These are phyloP conservation scores for Arthrocladium fulminans DNA, from an alignment of 2,329 filamentous ascomycete genomes.

Conservation along the genomic window DNA sequence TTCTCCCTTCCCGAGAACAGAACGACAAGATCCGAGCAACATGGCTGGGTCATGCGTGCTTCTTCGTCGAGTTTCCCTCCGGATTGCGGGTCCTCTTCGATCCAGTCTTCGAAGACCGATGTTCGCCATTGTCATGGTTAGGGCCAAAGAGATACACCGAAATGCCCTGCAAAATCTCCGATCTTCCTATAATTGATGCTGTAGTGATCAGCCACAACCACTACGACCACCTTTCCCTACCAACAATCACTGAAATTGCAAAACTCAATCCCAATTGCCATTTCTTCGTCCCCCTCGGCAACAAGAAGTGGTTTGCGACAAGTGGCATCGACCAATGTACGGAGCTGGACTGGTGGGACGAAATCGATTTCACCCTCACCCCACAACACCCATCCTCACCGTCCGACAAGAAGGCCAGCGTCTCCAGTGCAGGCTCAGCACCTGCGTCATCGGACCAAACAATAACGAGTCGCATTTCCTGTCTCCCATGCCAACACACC, in stretches of 20 bases:
- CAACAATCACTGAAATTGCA: constrained; percentile 62
- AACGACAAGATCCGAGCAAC: constrained; percentile 65
- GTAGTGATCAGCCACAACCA: constrained; percentile 80
- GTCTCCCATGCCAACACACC: constrained; percentile 76
- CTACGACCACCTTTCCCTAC: constrained; percentile 82
- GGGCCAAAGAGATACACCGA: constrained; percentile 69
- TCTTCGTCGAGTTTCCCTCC: constrained; percentile 79
- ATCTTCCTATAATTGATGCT: constrained; percentile 55
- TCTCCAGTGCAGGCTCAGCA: constrained; percentile 25
- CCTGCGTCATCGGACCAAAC: constrained; percentile 28
- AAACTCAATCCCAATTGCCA: constrained; percentile 66
- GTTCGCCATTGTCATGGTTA: constrained; percentile 62
- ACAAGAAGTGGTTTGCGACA: constrained; percentile 70
- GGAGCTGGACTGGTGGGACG: constrained; percentile 94
- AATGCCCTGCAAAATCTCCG: constrained; percentile 64
- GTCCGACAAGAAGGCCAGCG: constrained; percentile 22
- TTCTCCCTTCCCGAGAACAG: constrained; percentile 50
- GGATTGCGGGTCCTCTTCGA: constrained; percentile 87
- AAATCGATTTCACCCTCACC: constrained; percentile 60
- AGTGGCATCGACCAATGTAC: constrained; percentile 67
- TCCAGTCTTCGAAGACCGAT: constrained; percentile 83
- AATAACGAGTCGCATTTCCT: constrained; percentile 65
- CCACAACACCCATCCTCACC: constrained; percentile 24
- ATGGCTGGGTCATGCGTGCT: constrained; percentile 93
- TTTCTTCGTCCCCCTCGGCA: constrained; percentile 78